A percentile compares a stretch with the other conserved stretches of the same genome.
Evolutionary conservation across 2,329 filamentous ascomycete species (phyloP).

Genomic region (Bipolaris cookei): DNA sequence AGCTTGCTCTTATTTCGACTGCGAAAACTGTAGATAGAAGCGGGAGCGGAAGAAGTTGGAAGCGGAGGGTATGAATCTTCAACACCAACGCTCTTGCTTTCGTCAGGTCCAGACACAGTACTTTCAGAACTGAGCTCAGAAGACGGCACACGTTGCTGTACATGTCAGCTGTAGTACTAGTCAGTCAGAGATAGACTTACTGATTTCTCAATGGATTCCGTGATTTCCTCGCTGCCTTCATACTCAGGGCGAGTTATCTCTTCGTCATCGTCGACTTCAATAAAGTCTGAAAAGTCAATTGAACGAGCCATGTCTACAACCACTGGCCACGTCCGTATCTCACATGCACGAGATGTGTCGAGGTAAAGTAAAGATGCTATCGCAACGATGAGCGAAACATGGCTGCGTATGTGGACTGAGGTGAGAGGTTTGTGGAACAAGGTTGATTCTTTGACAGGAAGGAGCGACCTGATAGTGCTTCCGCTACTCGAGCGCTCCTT

Average conservation of each 20-base stretch:
- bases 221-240: background rate
- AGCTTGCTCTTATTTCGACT: slow-evolving; percentile 27
- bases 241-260: background rate
- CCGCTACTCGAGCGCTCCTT: slow-evolving; percentile 13
- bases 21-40: slow-evolving; percentile 20
- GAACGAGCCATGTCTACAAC: background rate
- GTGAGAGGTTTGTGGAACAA: background rate
- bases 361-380: background rate
- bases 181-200: background rate
- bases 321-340: background rate
- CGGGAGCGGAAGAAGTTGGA: slow-evolving; percentile 13
- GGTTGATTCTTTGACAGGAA: background rate
- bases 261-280: background rate
- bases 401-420: background rate
- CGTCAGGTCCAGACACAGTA: slow-evolving; percentile 19
- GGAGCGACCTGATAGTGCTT: background rate
- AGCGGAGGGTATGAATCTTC: background rate
- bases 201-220: background rate
- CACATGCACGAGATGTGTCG: background rate
- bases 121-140: background rate
- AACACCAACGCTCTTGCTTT: slow-evolving; percentile 21
- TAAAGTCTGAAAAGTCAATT: background rate
- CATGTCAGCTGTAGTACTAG: background rate
- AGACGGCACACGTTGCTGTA: background rate
- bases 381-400: background rate